phyloP scores from a whole-genome alignment of 139 green algal species.

The Closterium sp. region DNA sequence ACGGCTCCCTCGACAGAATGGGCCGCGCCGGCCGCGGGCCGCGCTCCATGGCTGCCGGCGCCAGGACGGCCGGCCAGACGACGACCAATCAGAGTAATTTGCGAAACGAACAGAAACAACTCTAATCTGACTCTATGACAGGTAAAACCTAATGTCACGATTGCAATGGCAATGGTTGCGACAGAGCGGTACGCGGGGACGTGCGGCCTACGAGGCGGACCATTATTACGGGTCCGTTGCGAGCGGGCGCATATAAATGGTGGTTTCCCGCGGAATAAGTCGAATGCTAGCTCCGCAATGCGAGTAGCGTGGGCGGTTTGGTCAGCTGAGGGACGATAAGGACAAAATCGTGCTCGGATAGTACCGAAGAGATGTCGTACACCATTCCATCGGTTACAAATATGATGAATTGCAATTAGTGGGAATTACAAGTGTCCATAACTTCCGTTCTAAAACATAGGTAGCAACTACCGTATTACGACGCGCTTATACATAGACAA shows the following conservation, averaged over 20 bases:
- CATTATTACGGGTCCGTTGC: not conserved
- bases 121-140: not conserved
- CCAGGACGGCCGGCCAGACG: not conserved
- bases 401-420: no score
- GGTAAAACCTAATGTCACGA: not conserved
- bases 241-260: not conserved
- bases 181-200: not conserved
- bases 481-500: no score
- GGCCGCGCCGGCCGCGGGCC: conserved; percentile 2
- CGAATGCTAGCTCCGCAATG: no score
- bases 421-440: no score
- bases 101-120: not conserved
- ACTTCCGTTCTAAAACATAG: no score
- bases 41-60: not conserved
- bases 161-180: not conserved
- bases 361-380: no score
- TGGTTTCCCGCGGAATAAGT: no score
- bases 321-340: no score
- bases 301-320: no score
- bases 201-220: not conserved
- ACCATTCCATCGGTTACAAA: no score
- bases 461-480: no score
- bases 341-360: no score
- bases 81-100: not conserved
- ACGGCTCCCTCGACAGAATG: not conserved